These are phyloP conservation scores for Fermentozyma sake DNA, from an alignment of 1,139 yeast species.

Conservation along the genomic window DNA sequence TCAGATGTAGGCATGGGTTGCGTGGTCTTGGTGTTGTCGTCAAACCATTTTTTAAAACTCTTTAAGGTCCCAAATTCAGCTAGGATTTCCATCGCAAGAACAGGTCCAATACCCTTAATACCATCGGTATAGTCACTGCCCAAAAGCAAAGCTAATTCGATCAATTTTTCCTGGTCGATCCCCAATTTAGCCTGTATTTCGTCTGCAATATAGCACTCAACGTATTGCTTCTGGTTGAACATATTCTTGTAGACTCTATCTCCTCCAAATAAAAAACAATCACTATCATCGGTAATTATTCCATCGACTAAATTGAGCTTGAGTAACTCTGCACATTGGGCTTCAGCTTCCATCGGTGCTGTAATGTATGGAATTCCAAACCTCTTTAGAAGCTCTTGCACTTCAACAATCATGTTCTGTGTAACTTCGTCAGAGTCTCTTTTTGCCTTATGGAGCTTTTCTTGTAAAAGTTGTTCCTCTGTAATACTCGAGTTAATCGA, in stretches of 20 bases:
- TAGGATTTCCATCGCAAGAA: constrained; percentile 84
- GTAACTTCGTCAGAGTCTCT: constrained; percentile 93
- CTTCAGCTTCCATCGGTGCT: constrained; percentile 98
- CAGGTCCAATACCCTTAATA: constrained; percentile 88
- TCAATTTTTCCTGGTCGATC: constrained; percentile 55
- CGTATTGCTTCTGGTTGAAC: constrained; percentile 91
- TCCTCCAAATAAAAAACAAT: constrained; percentile 93
- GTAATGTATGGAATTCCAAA: constrained; percentile 94
- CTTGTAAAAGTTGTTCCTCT: constrained; percentile 52
- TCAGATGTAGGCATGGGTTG: constrained; percentile 12
- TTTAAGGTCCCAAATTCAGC: constrained; percentile 66
- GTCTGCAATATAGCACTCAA: constrained; percentile 69
- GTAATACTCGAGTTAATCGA: constrained; percentile 34
- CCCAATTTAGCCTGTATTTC: constrained; percentile 67
- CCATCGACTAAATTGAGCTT: constrained; percentile 80
- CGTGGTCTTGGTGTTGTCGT: constrained; percentile 20
- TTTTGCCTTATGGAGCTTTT: constrained; percentile 60
- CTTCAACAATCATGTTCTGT: constrained; percentile 78
- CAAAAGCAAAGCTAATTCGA: constrained; percentile 73
- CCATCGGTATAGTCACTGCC: constrained; percentile 98
- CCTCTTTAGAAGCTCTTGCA: constrained; percentile 76
- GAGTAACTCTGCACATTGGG: constrained; percentile 85
- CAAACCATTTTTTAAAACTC: constrained; percentile 38
- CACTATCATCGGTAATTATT: constrained; percentile 94
- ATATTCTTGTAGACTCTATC: constrained; percentile 80